phyloP scores from a whole-genome alignment of 148 eudicot species.

The Diospyros kaki region DNA sequence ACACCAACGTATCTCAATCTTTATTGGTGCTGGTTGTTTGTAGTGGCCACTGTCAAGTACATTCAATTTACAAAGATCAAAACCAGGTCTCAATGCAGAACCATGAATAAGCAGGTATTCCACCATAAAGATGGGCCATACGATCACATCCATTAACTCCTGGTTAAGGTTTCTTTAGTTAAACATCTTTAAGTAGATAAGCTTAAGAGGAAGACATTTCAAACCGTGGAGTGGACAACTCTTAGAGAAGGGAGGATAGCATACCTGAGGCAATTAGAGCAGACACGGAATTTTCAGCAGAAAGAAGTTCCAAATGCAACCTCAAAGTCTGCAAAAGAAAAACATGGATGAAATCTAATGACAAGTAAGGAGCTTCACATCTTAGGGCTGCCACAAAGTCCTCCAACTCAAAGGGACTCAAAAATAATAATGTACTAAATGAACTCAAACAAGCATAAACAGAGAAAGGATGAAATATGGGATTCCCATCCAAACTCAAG shows the following conservation, averaged over 20 bases:
- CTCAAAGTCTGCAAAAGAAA: constrained; percentile 69
- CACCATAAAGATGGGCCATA: constrained; percentile 87
- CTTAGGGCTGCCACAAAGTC: constrained; percentile 73
- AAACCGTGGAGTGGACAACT: background rate
- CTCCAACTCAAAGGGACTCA: constrained; percentile 89
- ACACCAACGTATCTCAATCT: constrained; percentile 69
- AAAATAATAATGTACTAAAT: constrained; percentile 69
- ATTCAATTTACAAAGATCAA: constrained; percentile 47
- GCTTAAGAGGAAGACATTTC: background rate
- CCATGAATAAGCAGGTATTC: constrained; percentile 66
- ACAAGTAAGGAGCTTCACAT: constrained; percentile 43
- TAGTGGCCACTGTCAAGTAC: constrained; percentile 63
- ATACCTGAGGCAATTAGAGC: constrained; percentile 88
- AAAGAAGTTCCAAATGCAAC: constrained; percentile 65
- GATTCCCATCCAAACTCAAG: constrained; percentile 55
- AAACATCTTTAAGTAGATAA: constrained; percentile 11
- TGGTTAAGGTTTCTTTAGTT: constrained; percentile 72
- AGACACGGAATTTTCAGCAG: constrained; percentile 55
- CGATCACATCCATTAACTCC: constrained; percentile 84
- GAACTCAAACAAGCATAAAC: constrained; percentile 88
- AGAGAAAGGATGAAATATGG: constrained; percentile 62
- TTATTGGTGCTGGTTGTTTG: constrained; percentile 51
- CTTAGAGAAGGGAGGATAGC: constrained; percentile 7
- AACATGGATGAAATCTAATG: constrained; percentile 79
- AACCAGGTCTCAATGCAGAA: constrained; percentile 50